phyloP scores from a whole-genome alignment of 306 rosid species.

The Hippophae rhamnoides region DNA sequence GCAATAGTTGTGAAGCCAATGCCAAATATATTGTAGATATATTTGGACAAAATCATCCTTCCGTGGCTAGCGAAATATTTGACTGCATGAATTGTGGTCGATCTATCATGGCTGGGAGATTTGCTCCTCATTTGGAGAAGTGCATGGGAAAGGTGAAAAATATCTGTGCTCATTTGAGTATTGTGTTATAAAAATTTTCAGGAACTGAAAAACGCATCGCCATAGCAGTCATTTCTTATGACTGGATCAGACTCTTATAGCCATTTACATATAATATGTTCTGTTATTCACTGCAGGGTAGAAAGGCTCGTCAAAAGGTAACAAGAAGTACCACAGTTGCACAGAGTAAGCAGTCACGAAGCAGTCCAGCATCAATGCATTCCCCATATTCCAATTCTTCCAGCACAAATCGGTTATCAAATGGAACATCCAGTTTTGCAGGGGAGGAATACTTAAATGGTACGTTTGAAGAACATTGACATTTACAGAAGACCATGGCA shows the following conservation, averaged over 20 bases:
- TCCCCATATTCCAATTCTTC: constrained; percentile 52
- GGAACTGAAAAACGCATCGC: neutral
- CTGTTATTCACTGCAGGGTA: constrained; percentile 50
- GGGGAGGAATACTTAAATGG: constrained; percentile 81
- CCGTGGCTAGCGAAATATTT: constrained; percentile 74
- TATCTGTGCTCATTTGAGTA: neutral
- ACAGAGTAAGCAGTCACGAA: constrained; percentile 57
- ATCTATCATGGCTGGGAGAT: constrained; percentile 76
- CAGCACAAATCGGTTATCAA: constrained; percentile 46
- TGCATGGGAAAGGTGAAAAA: constrained; percentile 94
- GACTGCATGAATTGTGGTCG: constrained; percentile 92
- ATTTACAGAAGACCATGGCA: constrained; percentile 1
- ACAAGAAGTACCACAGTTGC: constrained; percentile 90
- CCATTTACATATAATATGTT: constrained; percentile 1
- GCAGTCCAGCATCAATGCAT: constrained; percentile 52
- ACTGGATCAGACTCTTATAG: neutral
- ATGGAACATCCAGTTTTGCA: constrained; percentile 57
- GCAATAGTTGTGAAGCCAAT: constrained; percentile 65
- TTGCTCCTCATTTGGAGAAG: constrained; percentile 97
- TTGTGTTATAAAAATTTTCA: neutral
- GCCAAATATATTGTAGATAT: constrained; percentile 84
- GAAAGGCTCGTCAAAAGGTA: constrained; percentile 85
- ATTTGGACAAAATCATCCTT: constrained; percentile 87
- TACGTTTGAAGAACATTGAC: constrained; percentile 45
- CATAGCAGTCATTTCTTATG: neutral